Evolutionary conservation across 192 early-diverging fungal genomes (phyloP).

Genomic region (Gryganskiella cystojenkinii): DNA sequence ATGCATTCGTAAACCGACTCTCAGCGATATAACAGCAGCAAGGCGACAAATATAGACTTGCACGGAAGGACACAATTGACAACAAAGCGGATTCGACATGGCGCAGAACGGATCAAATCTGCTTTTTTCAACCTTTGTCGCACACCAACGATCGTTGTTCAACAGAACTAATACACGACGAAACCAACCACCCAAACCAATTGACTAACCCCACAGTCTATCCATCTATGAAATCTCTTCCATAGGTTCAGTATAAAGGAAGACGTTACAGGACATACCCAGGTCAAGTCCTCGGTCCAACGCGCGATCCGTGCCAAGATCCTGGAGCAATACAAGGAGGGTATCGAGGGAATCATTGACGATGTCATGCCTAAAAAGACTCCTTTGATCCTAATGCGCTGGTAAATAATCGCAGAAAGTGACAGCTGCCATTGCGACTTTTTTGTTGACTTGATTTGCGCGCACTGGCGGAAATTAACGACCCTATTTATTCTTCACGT

Average conservation of each 20-base stretch:
- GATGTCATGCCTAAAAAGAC: conserved; percentile 98
- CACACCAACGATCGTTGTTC: no score
- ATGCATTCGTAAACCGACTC: no score
- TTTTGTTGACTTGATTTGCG: no score
- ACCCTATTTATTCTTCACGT: no score
- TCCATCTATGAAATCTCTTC: not conserved
- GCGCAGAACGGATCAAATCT: not conserved
- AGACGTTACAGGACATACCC: conserved; percentile 85
- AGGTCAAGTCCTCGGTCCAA: conserved; percentile 93
- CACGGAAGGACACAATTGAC: no score
- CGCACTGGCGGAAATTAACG: no score
- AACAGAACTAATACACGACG: no score
- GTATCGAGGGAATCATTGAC: conserved; percentile 85
- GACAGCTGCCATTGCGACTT: no score
- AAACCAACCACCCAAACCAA: not conserved
- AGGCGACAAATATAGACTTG: no score
- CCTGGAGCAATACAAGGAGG: conserved; percentile 85
- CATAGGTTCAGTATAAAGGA: conserved; percentile 79
- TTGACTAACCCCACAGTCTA: not conserved
- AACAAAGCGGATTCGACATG: not conserved
- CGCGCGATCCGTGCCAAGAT: conserved; percentile 87
- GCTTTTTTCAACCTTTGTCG: no score
- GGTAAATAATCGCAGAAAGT: conserved; percentile 60
- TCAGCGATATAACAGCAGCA: not conserved
- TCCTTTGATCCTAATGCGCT: conserved; percentile 87